Evolutionary conservation across 352 stramenopile species (phyloP).

Genomic region (Globisporangium radiosum): DNA sequence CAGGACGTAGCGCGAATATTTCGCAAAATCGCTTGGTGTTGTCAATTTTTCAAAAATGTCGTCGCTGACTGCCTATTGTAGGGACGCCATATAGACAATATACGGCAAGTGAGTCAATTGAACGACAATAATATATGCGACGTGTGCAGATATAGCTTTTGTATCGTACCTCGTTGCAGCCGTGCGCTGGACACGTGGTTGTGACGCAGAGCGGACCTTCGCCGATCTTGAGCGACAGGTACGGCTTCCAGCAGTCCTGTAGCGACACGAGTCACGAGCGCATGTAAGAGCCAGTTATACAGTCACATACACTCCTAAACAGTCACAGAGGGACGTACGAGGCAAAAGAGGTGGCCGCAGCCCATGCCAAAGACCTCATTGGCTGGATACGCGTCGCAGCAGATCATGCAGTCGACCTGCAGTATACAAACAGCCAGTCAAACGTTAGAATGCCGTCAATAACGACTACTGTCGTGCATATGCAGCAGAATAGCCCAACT

Average conservation of each 20-base stretch:
- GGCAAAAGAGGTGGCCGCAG: constrained; percentile 97
- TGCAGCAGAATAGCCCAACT: neutral
- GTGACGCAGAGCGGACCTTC: constrained; percentile 92
- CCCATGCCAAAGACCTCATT: constrained; percentile 88
- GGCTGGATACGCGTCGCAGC: constrained; percentile 86
- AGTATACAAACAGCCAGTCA: neutral
- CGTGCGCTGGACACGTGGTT: constrained; percentile 93
- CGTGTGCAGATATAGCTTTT: neutral
- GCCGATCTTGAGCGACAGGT: constrained; percentile 80
- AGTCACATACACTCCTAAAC: neutral
- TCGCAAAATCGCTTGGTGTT: constrained; percentile 60
- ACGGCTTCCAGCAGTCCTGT: constrained; percentile 81
- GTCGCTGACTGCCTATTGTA: constrained; percentile 48
- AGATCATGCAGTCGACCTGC: constrained; percentile 90
- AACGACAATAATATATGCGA: neutral
- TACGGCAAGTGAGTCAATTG: neutral
- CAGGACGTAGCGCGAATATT: constrained; percentile 92
- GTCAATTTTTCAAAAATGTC: constrained; percentile 68
- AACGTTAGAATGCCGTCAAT: neutral
- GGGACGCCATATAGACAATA: neutral
- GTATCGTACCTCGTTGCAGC: constrained; percentile 87
- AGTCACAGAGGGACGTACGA: constrained; percentile 53
- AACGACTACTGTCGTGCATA: neutral
- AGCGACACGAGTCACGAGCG: neutral
- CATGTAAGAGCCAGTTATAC: neutral